These are phyloP conservation scores for Verticillium isaacii DNA, from an alignment of 2,329 filamentous ascomycete species.

Conservation along the genomic window DNA sequence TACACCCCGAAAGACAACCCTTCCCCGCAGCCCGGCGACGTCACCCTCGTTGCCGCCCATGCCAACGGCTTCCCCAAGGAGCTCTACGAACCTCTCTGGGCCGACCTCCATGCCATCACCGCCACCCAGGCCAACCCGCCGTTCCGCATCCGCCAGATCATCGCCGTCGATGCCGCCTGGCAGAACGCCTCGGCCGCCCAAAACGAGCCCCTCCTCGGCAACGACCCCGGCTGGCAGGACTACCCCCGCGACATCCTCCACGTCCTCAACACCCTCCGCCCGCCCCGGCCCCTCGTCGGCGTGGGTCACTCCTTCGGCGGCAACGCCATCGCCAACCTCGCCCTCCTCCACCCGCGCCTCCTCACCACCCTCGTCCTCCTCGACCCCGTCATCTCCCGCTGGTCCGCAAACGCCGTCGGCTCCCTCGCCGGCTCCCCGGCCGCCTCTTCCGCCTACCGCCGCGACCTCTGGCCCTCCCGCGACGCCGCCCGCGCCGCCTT, in stretches of 20 bases:
- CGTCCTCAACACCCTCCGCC: slow-evolving; percentile 78
- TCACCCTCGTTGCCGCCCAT: slow-evolving; percentile 83
- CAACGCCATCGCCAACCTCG: slow-evolving; percentile 64
- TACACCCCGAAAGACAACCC: slow-evolving; percentile 74
- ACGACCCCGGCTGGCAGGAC: slow-evolving; percentile 81
- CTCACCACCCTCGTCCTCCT: slow-evolving; percentile 71
- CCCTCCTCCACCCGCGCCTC: slow-evolving; percentile 76
- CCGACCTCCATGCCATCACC: slow-evolving; percentile 58
- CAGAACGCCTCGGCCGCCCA: slow-evolving; percentile 75
- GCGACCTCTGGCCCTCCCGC: slow-evolving; percentile 79
- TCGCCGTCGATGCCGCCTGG: slow-evolving; percentile 85
- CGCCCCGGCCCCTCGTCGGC: slow-evolving; percentile 75
- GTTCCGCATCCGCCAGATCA: slow-evolving; percentile 74
- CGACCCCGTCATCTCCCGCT: slow-evolving; percentile 72
- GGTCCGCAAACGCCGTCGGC: slow-evolving; percentile 30
- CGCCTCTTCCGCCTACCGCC: slow-evolving; percentile 62
- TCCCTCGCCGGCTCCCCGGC: slow-evolving; percentile 35
- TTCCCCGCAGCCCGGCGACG: slow-evolving; percentile 63
- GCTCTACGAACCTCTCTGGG: slow-evolving; percentile 88
- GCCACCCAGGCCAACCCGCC: slow-evolving; percentile 31
- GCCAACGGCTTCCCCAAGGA: slow-evolving; percentile 96
- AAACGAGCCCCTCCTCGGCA: slow-evolving; percentile 72
- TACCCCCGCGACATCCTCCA: slow-evolving; percentile 79
- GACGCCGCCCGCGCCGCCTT: slow-evolving; percentile 64
- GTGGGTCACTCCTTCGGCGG: slow-evolving; percentile 89